phyloP scores from a whole-genome alignment of 2,329 filamentous ascomycete species.

The Fusarium fracticaudum region DNA sequence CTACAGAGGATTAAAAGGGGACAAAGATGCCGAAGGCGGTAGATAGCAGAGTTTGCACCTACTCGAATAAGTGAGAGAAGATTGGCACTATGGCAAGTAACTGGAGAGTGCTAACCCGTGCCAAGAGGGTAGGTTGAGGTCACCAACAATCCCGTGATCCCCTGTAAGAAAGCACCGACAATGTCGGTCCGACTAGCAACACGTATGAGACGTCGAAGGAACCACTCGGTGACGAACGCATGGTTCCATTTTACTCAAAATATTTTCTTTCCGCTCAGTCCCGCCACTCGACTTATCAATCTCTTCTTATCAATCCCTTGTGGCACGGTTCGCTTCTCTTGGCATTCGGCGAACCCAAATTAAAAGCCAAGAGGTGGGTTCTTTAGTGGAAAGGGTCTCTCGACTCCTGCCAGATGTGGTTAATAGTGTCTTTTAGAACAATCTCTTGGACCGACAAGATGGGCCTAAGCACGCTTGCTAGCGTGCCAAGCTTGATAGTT shows the following conservation, averaged over 20 bases:
- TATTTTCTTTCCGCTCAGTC: background rate
- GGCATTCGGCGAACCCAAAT: background rate
- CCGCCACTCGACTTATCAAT: background rate
- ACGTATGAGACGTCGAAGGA: fast-evolving
- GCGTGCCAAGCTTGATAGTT: background rate
- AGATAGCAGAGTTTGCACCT: too few relatives aligned
- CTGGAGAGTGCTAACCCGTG: fast-evolving
- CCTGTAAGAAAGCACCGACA: fast-evolving
- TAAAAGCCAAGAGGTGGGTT: background rate
- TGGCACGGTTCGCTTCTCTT: background rate
- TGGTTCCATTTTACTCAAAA: fast-evolving
- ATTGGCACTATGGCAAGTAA: too few relatives aligned
- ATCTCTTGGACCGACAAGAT: background rate
- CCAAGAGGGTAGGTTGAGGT: too few relatives aligned
- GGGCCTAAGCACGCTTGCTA: background rate
- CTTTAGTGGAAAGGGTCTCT: background rate
- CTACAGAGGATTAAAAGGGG: background rate
- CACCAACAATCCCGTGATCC: fast-evolving
- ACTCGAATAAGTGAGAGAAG: too few relatives aligned
- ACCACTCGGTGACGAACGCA: background rate
- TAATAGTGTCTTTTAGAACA: background rate
- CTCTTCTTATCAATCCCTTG: too few relatives aligned
- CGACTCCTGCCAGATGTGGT: background rate
- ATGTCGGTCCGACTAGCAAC: background rate
- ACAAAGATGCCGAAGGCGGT: too few relatives aligned